phyloP scores from a whole-genome alignment of 2,329 filamentous ascomycete genomes.

The Cercospora janseana region DNA sequence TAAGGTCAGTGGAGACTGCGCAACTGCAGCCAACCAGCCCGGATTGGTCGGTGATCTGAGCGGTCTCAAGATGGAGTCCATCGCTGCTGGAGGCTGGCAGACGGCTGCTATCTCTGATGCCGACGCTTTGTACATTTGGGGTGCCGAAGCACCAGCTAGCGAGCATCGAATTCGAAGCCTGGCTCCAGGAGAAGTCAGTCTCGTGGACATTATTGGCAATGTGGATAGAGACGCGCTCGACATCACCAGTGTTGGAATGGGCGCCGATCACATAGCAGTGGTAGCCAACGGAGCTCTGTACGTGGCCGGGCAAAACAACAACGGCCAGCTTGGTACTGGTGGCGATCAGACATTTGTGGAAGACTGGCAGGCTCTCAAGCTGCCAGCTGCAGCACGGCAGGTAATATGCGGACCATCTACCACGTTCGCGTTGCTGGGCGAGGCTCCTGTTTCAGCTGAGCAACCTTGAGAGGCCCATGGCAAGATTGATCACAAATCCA shows the following conservation, averaged over 20 bases:
- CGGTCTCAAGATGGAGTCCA: slow-evolving; percentile 54
- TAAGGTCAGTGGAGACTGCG: slow-evolving; percentile 38
- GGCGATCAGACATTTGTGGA: slow-evolving; percentile 22
- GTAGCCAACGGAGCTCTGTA: slow-evolving; percentile 55
- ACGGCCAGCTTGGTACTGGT: slow-evolving; percentile 57
- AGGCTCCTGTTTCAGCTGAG: background rate
- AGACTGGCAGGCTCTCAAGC: slow-evolving; percentile 31
- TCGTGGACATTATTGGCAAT: slow-evolving; percentile 39
- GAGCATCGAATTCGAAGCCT: slow-evolving; percentile 27
- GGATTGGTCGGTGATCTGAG: slow-evolving; percentile 50
- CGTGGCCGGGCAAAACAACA: slow-evolving; percentile 56
- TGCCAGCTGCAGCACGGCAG: slow-evolving; percentile 2
- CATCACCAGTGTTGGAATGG: slow-evolving; percentile 58
- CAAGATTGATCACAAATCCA: slow-evolving; percentile 74
- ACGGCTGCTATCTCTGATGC: slow-evolving; percentile 58
- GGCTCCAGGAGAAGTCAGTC: slow-evolving; percentile 29
- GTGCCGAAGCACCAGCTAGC: slow-evolving; percentile 36
- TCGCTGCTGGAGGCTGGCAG: slow-evolving; percentile 56
- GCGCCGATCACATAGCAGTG: slow-evolving; percentile 58
- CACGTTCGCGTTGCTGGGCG: slow-evolving; percentile 22
- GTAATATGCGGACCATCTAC: slow-evolving; percentile 31
- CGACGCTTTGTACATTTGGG: slow-evolving; percentile 63
- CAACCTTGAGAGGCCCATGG: slow-evolving; percentile 2
- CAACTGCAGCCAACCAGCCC: slow-evolving; percentile 49
- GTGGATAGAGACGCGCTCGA: slow-evolving; percentile 45